These are phyloP conservation scores for Gynandropsis gynandra DNA, from an alignment of 345 rosid species.

Conservation along the genomic window DNA sequence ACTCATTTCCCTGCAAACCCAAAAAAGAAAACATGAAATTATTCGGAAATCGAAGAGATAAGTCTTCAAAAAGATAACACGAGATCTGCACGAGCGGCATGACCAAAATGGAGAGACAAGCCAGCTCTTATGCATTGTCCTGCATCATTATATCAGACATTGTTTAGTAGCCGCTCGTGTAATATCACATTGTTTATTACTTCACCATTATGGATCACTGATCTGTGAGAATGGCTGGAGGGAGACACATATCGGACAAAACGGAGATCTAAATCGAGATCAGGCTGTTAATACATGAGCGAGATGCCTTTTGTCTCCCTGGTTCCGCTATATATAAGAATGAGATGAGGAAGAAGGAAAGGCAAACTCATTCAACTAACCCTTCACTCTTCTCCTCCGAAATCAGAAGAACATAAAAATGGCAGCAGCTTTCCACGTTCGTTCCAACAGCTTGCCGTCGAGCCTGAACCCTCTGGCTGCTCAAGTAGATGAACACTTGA, in stretches of 20 bases:
- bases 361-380: background rate
- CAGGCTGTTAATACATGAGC: background rate
- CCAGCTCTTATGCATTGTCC: too few relatives aligned
- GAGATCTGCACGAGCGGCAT: constrained; percentile 23
- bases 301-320: background rate
- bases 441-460: constrained; percentile 37
- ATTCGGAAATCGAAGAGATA: background rate
- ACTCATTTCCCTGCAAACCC: background rate
- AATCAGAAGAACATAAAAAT: constrained; percentile 9
- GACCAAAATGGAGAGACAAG: constrained; percentile 6
- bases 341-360: background rate
- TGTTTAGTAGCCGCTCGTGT: too few relatives aligned
- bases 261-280: background rate
- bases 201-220: background rate
- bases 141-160: too few relatives aligned
- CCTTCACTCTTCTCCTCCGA: background rate
- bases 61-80: background rate
- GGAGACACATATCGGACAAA: background rate
- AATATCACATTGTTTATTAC: background rate
- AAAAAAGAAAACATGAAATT: background rate
- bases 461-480: constrained; percentile 30
- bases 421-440: constrained; percentile 27
- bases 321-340: background rate
- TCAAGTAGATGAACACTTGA: constrained; percentile 25
- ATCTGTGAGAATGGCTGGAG: background rate